These are phyloP conservation scores for Discostella pseudostelligera DNA, from an alignment of 108 stramenopile genomes.

Conservation along the genomic window DNA sequence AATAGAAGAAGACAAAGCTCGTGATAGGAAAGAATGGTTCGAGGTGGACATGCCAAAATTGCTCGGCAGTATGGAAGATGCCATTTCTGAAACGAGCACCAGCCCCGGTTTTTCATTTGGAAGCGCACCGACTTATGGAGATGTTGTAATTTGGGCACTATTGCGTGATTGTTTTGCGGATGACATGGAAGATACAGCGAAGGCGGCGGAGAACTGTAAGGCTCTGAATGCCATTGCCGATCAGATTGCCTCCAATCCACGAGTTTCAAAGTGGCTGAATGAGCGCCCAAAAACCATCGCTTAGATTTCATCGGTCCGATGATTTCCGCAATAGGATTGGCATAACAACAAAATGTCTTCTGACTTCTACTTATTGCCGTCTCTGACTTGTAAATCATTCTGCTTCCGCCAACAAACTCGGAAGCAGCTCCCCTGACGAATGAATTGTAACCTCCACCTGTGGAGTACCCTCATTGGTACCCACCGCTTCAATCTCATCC, in stretches of 20 bases:
- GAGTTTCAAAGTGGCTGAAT: conserved; percentile 50
- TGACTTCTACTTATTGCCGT: too few relatives aligned
- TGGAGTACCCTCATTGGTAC: conserved; percentile 69
- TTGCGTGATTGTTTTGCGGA: conserved; percentile 46
- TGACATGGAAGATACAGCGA: conserved; percentile 50
- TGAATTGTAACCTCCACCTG: conserved; percentile 59
- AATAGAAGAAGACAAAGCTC: conserved; percentile 53
- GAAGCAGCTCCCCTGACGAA: conserved; percentile 74
- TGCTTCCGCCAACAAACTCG: neutral
- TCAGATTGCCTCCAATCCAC: conserved; percentile 30
- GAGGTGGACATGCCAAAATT: conserved; percentile 51
- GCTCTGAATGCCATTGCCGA: conserved; percentile 47
- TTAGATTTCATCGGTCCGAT: too few relatives aligned
- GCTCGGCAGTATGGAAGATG: conserved; percentile 54
- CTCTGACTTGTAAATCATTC: neutral
- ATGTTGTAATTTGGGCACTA: conserved; percentile 55
- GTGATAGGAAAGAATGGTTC: conserved; percentile 44
- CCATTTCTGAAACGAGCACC: conserved; percentile 21
- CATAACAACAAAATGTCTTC: too few relatives aligned
- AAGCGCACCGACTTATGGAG: conserved; percentile 41
- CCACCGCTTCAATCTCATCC: conserved; percentile 64
- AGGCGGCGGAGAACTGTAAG: conserved; percentile 49
- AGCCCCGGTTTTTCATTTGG: conserved; percentile 50
- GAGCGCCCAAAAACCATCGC: conserved; percentile 57
- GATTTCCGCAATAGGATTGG: too few relatives aligned